Base-by-base conservation (phyloP, 169 alveolate species). In the Neospora caninum region DNA sequence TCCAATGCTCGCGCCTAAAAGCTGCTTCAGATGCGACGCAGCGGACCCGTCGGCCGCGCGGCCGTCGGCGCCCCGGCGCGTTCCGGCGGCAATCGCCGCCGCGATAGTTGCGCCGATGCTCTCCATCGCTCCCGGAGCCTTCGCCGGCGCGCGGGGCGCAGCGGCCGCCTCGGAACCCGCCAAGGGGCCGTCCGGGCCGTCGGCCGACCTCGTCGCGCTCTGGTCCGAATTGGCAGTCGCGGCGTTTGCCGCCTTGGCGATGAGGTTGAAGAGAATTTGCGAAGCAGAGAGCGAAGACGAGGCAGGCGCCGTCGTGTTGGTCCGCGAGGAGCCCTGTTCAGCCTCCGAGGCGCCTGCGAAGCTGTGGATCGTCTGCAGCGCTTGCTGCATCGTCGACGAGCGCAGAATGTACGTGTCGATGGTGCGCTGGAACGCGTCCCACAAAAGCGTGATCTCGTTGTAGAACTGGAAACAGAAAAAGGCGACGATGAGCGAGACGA, bases 401-500 rank as follows among this genome's bases (percentile, higher is more conserved):
- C 93, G 82, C 25, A 91, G 39, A 34, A 91, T 69, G 53, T 78
- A 80, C 41, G 69, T 73, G 64, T 91, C 91, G 41, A 91, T 27
- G 38, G 34, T 22, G 53, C 88, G 70, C 39, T 91, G 94, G 29
- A 34, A 43, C 36, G 64, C 41, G 36, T 91, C 94, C 94, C 94
- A 91, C 34, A 91, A 31, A 38, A 69, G 39, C 82, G 94, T 82
- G 9, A 91, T 1, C 91, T 91, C 94, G 45, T 38, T 78, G 80
- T 91, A 91, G 41, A 91, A 54, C 39, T 91, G 83, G 80, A 91
- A 91, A 34, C 91, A 78, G 89, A 91, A 91, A 73, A 91, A 91
- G 36, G 94, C 94, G 25, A 69, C 39, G 45, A 95, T 58, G 64
- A 95, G 42, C 80, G 92, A 92, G 78, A 92, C 83, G 54, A 91